Base-by-base conservation (phyloP, 805 yeast species). In the Nadsonia fulvescens region DNA sequence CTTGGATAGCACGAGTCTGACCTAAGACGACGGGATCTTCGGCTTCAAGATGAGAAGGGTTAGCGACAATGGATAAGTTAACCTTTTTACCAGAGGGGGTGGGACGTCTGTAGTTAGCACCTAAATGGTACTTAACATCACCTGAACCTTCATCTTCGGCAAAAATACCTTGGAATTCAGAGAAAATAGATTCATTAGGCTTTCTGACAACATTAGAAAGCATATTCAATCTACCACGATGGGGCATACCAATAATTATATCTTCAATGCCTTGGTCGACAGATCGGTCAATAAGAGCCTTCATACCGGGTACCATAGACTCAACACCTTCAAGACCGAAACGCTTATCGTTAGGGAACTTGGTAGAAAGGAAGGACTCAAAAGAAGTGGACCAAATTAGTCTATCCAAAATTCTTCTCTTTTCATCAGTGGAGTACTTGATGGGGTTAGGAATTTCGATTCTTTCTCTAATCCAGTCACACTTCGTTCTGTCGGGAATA, bases 241-340 rank as follows among this genome's bases (percentile, higher is more conserved):
- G 99, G 28, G 99, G 95, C 96, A 89, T 89, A 61, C 99, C 99
- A 43, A 89, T 75, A 44, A 86, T 91, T 35, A 89, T 72, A 51
- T 86, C 96, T 56, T 83, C 94, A 28, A 86, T 74, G 43, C 99
- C 99, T 35, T 61, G 58, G 22, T 45, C 54, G 26, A 83, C 96
- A 23, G 93, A 66, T 39, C 82, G 72, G 56, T 89, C 99, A 49
- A 89, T 82, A 49, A 89, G 54, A 25, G 94, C 76, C 62, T 89
- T 89, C 64, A 89, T 73, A 61, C 96, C 98, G 23, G 96, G 96
- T 26, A 89, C 78, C 44, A 78, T 76, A 25, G 93, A 63, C 60
- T 89, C 99, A 37, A 92, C 93, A 61, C 99, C 99, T 63, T 89
- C 99, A 33, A 89, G 63, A 54, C 98, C 98, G 47, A 89, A 89